A percentile compares a stretch with the other conserved stretches of the same genome.
These are phyloP conservation scores for Saccharomycopsis vini DNA, from an alignment of 805 yeast species.

Conservation along the genomic window DNA sequence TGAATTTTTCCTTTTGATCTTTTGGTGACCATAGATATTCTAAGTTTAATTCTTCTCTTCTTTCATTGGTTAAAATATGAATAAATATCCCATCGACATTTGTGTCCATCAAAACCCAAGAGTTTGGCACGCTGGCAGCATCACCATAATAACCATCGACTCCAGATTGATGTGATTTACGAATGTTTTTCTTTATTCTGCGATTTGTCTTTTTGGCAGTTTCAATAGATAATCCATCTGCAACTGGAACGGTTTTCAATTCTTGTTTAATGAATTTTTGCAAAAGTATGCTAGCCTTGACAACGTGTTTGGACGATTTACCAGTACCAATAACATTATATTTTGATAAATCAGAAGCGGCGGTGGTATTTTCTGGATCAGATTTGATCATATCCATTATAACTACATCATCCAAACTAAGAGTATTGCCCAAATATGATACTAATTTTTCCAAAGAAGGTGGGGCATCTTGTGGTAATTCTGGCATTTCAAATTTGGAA, in stretches of 20 bases:
- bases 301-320: constrained; percentile 65
- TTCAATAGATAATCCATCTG: constrained; percentile 66
- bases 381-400: constrained; percentile 53
- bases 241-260: constrained; percentile 35
- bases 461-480: constrained; percentile 54
- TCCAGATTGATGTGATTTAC: constrained; percentile 43
- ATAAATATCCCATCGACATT: constrained; percentile 52
- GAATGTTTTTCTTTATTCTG: constrained; percentile 42
- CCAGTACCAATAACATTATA: constrained; percentile 66
- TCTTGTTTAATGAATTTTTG: constrained; percentile 48
- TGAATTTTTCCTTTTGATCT: constrained; percentile 29
- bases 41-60: constrained; percentile 60
- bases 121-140: constrained; percentile 38
- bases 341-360: constrained; percentile 33
- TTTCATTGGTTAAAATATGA: constrained; percentile 63
- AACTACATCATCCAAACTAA: constrained; percentile 56
- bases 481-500: constrained; percentile 37
- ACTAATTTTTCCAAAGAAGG: constrained; percentile 36
- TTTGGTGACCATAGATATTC: constrained; percentile 57
- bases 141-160: constrained; percentile 48
- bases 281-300: constrained; percentile 57
- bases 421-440: constrained; percentile 41
- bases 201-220: constrained; percentile 42
- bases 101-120: constrained; percentile 80
- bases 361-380: constrained; percentile 29